Evolutionary conservation across 306 rosid genomes (phyloP).

Genomic region (barrel medic (Medicago truncatula)): MtrunA17r5.0-ANR NC_053043.1:50850501-50851000

Average conservation of each 20-base stretch:
- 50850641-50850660: background rate
- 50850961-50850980: background rate
- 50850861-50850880: slow-evolving; percentile 10
- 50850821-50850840: background rate
- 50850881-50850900: background rate
- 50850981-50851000: background rate
- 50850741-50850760: background rate
- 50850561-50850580: slow-evolving; percentile 92
- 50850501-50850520: slow-evolving; percentile 77
- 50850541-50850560: slow-evolving; percentile 91
- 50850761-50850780: background rate
- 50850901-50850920: background rate
- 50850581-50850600: slow-evolving; percentile 95
- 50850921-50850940: slow-evolving; percentile 5
- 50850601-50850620: slow-evolving; percentile 60
- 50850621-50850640: background rate
- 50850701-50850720: background rate
- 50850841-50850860: slow-evolving; percentile 1
- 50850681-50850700: slow-evolving; percentile 21
- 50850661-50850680: background rate
- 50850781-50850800: background rate
- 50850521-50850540: slow-evolving; percentile 88
- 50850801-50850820: background rate
- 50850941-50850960: background rate
- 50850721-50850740: background rate